Conservation (phyloP, 257 asterid species). For the Solanum chiquidenum region DNA sequence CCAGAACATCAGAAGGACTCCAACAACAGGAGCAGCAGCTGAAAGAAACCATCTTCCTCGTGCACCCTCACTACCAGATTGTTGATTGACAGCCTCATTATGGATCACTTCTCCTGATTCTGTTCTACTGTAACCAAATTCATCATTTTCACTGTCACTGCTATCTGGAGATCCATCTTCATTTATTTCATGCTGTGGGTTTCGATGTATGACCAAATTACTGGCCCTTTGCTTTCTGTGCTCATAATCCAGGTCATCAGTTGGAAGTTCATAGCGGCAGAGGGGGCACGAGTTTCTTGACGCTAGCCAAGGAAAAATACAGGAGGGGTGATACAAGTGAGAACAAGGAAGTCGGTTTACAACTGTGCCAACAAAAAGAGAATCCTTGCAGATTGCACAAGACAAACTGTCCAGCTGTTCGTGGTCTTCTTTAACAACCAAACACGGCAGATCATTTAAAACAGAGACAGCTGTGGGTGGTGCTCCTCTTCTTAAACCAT, state of each 20-base stretch:
- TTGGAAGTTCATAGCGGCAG: constrained; percentile 86
- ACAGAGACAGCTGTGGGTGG: constrained; percentile 70
- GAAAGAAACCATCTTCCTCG: constrained; percentile 51
- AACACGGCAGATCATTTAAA: constrained; percentile 33
- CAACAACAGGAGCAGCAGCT: constrained; percentile 66
- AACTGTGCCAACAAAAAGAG: constrained; percentile 39
- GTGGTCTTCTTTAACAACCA: constrained; percentile 34
- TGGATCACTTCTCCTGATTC: constrained; percentile 12
- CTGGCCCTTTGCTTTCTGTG: constrained; percentile 30
- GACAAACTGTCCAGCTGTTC: constrained; percentile 31
- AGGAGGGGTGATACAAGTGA: constrained; percentile 71
- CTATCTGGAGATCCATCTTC: constrained; percentile 26
- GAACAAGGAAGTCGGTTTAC: constrained; percentile 75
- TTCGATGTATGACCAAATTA: constrained; percentile 4
- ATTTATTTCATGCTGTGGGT: constrained; percentile 20
- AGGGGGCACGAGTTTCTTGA: constrained; percentile 89
- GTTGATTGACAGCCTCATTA: constrained; percentile 9
- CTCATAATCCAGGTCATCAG: constrained; percentile 75
- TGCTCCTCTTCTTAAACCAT: constrained; percentile 56
- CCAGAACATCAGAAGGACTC: constrained; percentile 56
- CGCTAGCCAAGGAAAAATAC: constrained; percentile 80
- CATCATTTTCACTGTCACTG: constrained; percentile 18
- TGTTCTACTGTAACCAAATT: not conserved
- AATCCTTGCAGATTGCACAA: constrained; percentile 93
- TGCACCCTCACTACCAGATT: constrained; percentile 4